A percentile compares a stretch with the other conserved stretches of the same genome.
phyloP scores from a whole-genome alignment of 2,329 filamentous ascomycete species.

The Botrytis fragariae region DNA sequence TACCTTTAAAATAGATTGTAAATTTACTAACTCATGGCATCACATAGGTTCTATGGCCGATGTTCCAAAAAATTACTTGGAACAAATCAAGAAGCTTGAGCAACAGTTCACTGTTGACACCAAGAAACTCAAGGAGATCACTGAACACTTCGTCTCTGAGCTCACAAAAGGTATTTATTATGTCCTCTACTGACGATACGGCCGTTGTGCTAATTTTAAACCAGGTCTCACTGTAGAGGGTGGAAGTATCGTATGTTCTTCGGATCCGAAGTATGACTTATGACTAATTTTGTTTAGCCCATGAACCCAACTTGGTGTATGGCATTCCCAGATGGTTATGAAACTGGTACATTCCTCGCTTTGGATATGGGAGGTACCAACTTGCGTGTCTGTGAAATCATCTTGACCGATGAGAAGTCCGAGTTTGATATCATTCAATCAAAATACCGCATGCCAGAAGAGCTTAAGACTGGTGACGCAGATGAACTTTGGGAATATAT shows the following conservation, averaged over 20 bases:
- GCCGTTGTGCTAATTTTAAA: conserved; percentile 20
- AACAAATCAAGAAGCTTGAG: conserved; percentile 81
- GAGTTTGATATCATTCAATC: conserved; percentile 94
- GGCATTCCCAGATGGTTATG: conserved; percentile 80
- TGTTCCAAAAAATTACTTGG: conserved; percentile 78
- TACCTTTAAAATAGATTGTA: not conserved
- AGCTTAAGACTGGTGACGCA: conserved; percentile 79
- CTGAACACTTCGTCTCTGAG: conserved; percentile 84
- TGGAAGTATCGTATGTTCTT: conserved; percentile 77
- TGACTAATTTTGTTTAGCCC: conserved; percentile 54
- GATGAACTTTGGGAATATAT: conserved; percentile 95
- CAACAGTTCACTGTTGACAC: conserved; percentile 76
- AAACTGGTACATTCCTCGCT: conserved; percentile 83
- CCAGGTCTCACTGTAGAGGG: conserved; percentile 80
- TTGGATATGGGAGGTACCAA: conserved; percentile 97
- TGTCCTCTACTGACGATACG: not conserved
- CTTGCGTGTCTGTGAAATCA: conserved; percentile 90
- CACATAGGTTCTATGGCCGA: conserved; percentile 80
- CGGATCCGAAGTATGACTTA: conserved; percentile 22
- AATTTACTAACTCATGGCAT: conserved; percentile 25
- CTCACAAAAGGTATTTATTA: conserved; percentile 70
- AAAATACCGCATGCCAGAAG: conserved; percentile 92
- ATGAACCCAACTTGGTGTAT: conserved; percentile 99
- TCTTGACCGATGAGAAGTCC: conserved; percentile 79
- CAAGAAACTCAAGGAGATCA: conserved; percentile 83